Evolutionary conservation across 106 monocot genomes (phyloP).

Genomic region (Agapanthus africanus): DNA sequence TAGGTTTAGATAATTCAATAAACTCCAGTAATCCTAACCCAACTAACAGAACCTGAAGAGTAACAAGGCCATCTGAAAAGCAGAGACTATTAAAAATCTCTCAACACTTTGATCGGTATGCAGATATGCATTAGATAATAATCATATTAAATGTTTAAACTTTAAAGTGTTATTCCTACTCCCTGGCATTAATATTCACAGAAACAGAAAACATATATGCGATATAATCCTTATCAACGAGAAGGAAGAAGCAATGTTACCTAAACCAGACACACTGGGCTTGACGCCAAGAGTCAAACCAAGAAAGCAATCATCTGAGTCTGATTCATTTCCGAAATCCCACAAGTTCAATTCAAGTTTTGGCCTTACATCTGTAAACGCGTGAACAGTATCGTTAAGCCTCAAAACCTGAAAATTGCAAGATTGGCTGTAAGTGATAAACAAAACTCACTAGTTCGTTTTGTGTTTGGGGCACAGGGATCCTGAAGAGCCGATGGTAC

Average conservation of each 20-base stretch:
- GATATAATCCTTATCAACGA: no score
- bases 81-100: neutral
- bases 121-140: no score
- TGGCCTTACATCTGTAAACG: constrained; percentile 36
- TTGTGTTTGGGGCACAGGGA: constrained; percentile 18
- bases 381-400: neutral
- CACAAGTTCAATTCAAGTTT: constrained; percentile 76
- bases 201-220: neutral
- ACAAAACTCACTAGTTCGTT: constrained; percentile 26
- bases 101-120: neutral
- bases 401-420: no score
- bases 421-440: no score
- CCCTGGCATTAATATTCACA: neutral
- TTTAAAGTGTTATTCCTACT: neutral
- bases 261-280: constrained; percentile 45
- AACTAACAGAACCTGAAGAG: no score
- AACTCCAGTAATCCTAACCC: no score
- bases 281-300: constrained; percentile 69
- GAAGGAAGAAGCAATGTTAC: no score
- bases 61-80: no score
- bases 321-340: constrained; percentile 63
- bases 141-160: neutral
- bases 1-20: no score
- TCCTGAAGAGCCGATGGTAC: constrained; percentile 31
- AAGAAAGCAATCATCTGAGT: constrained; percentile 76